A percentile compares a stretch with the other conserved stretches of the same genome.
Conservation (phyloP, 768 basidiomycete genomes). For the Podaxis mareebaensis region DNA sequence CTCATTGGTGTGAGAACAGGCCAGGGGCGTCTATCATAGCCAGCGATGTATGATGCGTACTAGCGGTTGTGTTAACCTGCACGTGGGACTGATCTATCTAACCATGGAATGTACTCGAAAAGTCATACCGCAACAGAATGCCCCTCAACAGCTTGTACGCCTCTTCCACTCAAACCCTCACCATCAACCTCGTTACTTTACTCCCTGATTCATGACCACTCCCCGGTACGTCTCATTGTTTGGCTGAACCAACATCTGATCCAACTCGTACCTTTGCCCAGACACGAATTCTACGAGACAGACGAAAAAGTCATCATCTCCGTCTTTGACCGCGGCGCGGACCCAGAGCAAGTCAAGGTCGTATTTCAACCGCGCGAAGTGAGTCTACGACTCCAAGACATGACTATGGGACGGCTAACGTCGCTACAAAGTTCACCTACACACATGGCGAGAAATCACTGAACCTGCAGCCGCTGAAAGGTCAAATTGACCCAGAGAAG, state of each 20-base stretch:
- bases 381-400: conserved; percentile 15
- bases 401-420: conserved; percentile 13
- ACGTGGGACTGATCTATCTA: conserved; percentile 4
- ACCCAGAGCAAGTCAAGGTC: conserved; percentile 62
- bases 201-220: conserved; percentile 30
- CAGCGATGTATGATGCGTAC: not conserved
- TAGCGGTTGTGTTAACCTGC: not conserved
- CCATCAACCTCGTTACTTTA: not conserved
- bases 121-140: conserved; percentile 15
- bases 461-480: conserved; percentile 76
- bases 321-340: conserved; percentile 77
- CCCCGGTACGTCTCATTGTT: conserved; percentile 30
- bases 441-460: conserved; percentile 70
- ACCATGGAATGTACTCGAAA: conserved; percentile 40
- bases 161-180: conserved; percentile 2
- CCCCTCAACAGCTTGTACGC: not conserved
- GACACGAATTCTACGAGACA: conserved; percentile 88
- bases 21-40: not conserved
- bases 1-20: too few relatives aligned
- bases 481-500: conserved; percentile 67
- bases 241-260: not conserved
- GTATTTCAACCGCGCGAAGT: conserved; percentile 69
- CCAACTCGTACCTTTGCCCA: conserved; percentile 25
- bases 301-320: conserved; percentile 74
- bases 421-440: conserved; percentile 50